Evolutionary conservation across 345 rosid genomes (phyloP), one percentile per base, ranked within the genome.

Genomic region (Passiflora organensis): DNA sequence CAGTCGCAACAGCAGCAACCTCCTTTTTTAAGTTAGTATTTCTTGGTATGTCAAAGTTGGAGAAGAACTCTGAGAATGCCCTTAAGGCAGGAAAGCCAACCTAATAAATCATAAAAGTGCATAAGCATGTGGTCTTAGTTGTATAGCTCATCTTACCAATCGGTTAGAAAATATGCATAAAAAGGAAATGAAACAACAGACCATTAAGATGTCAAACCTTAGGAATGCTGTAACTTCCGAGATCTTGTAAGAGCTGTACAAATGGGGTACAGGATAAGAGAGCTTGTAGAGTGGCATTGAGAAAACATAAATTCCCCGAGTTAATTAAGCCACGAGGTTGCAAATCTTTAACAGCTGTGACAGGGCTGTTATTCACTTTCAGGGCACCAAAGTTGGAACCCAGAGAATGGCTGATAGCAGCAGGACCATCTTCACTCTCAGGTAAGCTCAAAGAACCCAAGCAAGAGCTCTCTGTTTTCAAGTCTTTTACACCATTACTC

Each of bases 201-300:
- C n/a, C 28, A 37, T 44, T 19, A 48, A 34, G 23, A 38, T 12
- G 1, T 21, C 47, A 51, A 46, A 93, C 99, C 96, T 82, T 72
- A 24, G 87, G 82, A 51, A 89, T 60, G 39, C 70, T 55, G 41
- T 63, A 76, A 47, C 21, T 73, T 68, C 73, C 80, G 59, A 89
- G 81, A 48, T 76, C 77, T 65, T 76, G 82, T 74, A 93, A 75
- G 42, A 93, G 95, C 72, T 56, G 88, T 57, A 86, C 83, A 62
- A 93, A 93, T 56, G 89, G 96, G 48, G 89, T 72, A 71, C 99
- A 89, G 13, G 95, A 83, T 36, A 89, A 66, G 16, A 89, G 79
- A 53, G 99, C 97, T 68, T 93, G 99, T 54, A 93, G 64, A 44
- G 99, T 84, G 9, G 99, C 80, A 68, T 82, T 93, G 48, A 89